phyloP scores from a whole-genome alignment of 2,329 filamentous ascomycete genomes.

The Helotiales sp. region DNA sequence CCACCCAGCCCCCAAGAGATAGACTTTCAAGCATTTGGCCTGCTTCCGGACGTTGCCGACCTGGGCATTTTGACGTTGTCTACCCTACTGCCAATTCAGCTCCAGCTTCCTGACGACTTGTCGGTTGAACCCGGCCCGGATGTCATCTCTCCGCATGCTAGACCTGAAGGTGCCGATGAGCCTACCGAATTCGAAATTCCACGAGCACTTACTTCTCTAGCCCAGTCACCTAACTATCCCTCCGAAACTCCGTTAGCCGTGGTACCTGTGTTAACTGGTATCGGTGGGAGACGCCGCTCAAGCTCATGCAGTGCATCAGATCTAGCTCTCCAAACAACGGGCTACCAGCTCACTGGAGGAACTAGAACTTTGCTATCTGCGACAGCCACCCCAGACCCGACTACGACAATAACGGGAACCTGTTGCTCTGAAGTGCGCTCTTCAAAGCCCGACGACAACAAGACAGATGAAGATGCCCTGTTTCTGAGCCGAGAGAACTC shows the following conservation, averaged over 20 bases:
- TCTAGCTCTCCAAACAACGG: constrained; percentile 9
- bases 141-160: constrained; percentile 6
- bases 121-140: not conserved
- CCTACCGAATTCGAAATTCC: constrained; percentile 7
- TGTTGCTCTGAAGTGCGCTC: constrained; percentile 14
- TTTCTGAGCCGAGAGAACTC: not conserved
- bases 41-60: constrained; percentile 10
- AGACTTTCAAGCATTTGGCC: constrained; percentile 18
- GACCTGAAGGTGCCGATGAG: constrained; percentile 6
- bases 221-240: not conserved
- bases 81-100: constrained; percentile 5
- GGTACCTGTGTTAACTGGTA: not conserved
- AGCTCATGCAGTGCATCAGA: constrained; percentile 8
- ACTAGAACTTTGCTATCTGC: constrained; percentile 16
- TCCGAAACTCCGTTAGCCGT: not conserved
- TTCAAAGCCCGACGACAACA: not conserved
- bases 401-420: constrained; percentile 9
- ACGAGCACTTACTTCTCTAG: constrained; percentile 2
- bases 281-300: not conserved
- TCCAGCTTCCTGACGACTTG: constrained; percentile 8
- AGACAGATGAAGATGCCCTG: not conserved
- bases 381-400: constrained; percentile 10
- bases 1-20: not conserved
- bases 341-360: constrained; percentile 16
- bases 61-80: constrained; percentile 10